Evolutionary conservation across 2,329 filamentous ascomycete genomes (phyloP).

Genomic region (Grosmannia penicillata): DNA sequence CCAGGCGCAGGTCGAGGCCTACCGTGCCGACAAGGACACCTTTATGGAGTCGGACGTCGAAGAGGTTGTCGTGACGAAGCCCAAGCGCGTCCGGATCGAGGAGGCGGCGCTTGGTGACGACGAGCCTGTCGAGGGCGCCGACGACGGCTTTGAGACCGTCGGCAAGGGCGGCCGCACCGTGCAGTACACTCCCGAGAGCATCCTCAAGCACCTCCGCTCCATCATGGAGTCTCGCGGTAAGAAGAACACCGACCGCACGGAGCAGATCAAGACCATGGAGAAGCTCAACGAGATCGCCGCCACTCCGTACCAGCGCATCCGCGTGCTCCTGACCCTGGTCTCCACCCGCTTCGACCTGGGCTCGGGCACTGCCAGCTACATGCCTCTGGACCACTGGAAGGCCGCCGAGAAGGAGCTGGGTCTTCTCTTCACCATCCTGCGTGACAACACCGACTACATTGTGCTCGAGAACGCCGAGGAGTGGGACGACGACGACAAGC

Average conservation of each 20-base stretch:
- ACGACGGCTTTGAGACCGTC: conserved; percentile 80
- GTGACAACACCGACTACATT: conserved; percentile 64
- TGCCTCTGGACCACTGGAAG: conserved; percentile 97
- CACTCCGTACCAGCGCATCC: conserved; percentile 86
- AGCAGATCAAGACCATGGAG: conserved; percentile 97
- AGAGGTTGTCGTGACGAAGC: conserved; percentile 42
- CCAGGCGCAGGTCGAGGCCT: conserved; percentile 72
- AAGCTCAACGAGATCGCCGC: conserved; percentile 79
- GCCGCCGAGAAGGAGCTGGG: conserved; percentile 76
- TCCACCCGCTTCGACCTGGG: conserved; percentile 91
- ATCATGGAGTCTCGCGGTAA: conserved; percentile 95
- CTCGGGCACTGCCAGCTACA: conserved; percentile 60
- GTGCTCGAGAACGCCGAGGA: conserved; percentile 89
- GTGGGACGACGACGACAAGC: conserved; percentile 98
- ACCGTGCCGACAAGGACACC: conserved; percentile 67
- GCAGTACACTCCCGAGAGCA: conserved; percentile 91
- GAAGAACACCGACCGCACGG: conserved; percentile 91
- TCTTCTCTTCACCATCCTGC: conserved; percentile 62
- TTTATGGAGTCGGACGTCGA: conserved; percentile 81
- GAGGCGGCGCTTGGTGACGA: conserved; percentile 32
- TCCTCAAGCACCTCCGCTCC: conserved; percentile 86
- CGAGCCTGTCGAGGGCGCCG: conserved; percentile 43
- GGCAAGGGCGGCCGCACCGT: conserved; percentile 79
- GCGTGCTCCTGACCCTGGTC: conserved; percentile 79
- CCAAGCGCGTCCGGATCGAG: too few species aligned